Evolutionary conservation across 768 basidiomycete genomes (phyloP).

Genomic region (Mrakia frigida): DNA sequence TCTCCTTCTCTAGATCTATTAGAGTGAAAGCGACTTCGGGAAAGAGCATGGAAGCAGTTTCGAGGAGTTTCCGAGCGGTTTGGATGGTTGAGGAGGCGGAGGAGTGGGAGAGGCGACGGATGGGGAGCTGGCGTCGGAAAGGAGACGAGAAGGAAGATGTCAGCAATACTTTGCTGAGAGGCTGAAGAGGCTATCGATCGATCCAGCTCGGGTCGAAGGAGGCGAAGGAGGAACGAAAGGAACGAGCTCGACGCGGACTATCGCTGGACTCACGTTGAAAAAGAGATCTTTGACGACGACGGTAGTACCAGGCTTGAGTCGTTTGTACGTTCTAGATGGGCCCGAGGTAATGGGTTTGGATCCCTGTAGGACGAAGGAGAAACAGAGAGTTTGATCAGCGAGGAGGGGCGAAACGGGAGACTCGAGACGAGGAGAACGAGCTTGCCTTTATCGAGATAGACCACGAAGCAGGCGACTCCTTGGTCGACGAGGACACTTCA

Average conservation of each 20-base stretch:
- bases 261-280: conserved; percentile 60
- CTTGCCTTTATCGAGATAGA: conserved; percentile 71
- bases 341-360: conserved; percentile 65
- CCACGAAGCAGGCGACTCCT: conserved; percentile 60
- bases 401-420: neutral
- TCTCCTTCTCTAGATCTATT: conserved; percentile 51
- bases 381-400: neutral
- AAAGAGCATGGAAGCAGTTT: conserved; percentile 66
- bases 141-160: neutral
- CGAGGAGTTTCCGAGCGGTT: conserved; percentile 64
- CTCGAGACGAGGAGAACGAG: conserved; percentile 13
- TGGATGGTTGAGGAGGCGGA: conserved; percentile 59
- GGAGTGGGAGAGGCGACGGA: conserved; percentile 69
- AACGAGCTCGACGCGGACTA: neutral
- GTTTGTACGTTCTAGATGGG: conserved; percentile 66
- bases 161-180: neutral
- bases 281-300: conserved; percentile 85
- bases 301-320: conserved; percentile 68
- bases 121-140: conserved; percentile 59
- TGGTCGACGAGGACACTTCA: conserved; percentile 75
- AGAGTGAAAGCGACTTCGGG: conserved; percentile 65
- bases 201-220: too few relatives aligned
- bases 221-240: neutral
- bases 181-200: too few relatives aligned
- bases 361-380: conserved; percentile 48